Base-by-base conservation (phyloP, 2,329 filamentous ascomycete genomes). In the Aspergillus aculeatinus region DNA sequence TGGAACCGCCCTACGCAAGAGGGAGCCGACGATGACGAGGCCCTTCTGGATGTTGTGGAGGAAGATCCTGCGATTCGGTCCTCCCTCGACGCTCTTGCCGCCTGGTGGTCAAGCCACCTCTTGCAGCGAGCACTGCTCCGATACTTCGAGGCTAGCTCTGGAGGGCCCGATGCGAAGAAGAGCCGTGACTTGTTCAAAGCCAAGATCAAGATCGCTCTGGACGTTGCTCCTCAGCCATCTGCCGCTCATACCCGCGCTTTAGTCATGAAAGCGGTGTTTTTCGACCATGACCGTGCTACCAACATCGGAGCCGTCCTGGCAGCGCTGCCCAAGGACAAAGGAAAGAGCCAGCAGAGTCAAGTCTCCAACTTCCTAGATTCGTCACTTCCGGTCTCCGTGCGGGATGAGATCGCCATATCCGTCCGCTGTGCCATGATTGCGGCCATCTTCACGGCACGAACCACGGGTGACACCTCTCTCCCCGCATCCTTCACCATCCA, bases 81-180 rank as follows among this genome's bases (percentile, higher is more conserved):
- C 19, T 91, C 93, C 0, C 85, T 97, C 65, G 94, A 97, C 74
- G 92, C 92, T 12, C 86, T 97, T 55, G 91, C 93, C 6, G 91
- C 93, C 2, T 97, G 93, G 93, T 95, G 88, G 80, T 96, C 93
- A 0, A 91, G 87, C 64, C 82, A 89, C 58, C 81, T 86, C 12
- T 78, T 96, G 42, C 90, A 92, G 68, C 83, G 84, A 59, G 87
- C 86, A 2, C 82, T 97, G 29, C 80, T 87, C 12, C 80, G 81
- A 16, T 87, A 85, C 39, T 81, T 96, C 35, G 82, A 84, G 48
- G 77, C 79, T 14, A 75, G 81, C 33, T 83, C 83, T 60, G 80
- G 82, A 11, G 77, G 79, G 19, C 72, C 75, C 2, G 72, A 75
- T 11, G 77, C 71, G n/a, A 74, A 75, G 57, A 72, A 75, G 33